Evolutionary conservation across 257 asterid genomes (phyloP).

Genomic region (Solanum neorickii): DNA sequence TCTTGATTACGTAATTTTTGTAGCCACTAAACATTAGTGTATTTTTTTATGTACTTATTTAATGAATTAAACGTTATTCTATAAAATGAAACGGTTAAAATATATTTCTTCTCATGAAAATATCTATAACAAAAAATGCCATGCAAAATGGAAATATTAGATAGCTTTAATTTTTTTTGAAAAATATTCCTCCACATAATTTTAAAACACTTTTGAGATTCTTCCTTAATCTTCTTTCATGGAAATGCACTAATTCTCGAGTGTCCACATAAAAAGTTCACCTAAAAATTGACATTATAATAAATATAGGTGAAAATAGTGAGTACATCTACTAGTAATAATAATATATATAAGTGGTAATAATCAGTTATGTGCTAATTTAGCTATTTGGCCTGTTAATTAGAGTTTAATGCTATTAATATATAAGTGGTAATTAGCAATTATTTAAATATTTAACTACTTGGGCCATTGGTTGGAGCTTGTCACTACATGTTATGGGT

Average conservation of each 20-base stretch:
- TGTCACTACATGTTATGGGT: no score
- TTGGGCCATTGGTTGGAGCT: no score
- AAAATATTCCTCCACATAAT: not conserved
- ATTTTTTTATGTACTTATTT: no score
- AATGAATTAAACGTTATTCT: rapidly evolving
- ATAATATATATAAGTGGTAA: no score
- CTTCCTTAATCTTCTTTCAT: not conserved
- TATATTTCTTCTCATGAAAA: not conserved
- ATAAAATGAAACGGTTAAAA: not conserved
- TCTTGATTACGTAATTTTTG: not conserved
- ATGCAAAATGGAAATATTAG: not conserved
- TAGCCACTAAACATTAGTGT: not conserved
- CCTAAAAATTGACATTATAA: not conserved
- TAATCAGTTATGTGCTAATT: no score
- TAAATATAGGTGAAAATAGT: not conserved
- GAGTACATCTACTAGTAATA: not conserved
- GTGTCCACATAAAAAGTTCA: not conserved
- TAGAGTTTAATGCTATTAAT: no score
- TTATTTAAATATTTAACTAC: no score
- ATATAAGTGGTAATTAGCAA: no score
- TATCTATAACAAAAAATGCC: not conserved
- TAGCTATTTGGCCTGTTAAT: no score
- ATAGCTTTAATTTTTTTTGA: not conserved
- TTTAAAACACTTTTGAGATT: not conserved
- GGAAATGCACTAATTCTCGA: not conserved